Conservation (phyloP, 768 basidiomycete species). For the Lactarius quietus region DNA sequence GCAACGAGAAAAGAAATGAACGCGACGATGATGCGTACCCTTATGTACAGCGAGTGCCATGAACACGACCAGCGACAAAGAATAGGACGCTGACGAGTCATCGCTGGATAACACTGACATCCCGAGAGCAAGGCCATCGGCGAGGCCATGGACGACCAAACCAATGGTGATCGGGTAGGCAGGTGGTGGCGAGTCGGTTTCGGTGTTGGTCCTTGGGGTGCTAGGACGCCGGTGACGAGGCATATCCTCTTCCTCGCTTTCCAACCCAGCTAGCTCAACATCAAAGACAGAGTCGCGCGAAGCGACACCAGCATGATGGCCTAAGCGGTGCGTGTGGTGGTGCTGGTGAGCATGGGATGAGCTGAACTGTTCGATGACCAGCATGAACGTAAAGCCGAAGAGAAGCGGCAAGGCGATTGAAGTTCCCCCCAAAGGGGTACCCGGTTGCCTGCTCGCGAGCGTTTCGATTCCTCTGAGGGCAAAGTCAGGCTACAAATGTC, state of each 20-base stretch:
- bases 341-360: slow-evolving; percentile 50
- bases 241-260: slow-evolving; percentile 38
- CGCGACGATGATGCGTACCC: slow-evolving; percentile 40
- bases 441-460: slow-evolving; percentile 36
- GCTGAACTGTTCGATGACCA: slow-evolving; percentile 62
- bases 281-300: slow-evolving; percentile 50
- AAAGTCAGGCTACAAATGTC: background rate
- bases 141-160: slow-evolving; percentile 80
- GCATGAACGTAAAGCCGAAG: slow-evolving; percentile 59
- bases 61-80: slow-evolving; percentile 81
- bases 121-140: slow-evolving; percentile 91
- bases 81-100: slow-evolving; percentile 35
- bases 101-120: slow-evolving; percentile 54
- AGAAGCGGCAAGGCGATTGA: slow-evolving; percentile 63
- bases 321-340: slow-evolving; percentile 32
- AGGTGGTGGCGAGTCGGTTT: slow-evolving; percentile 32
- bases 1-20: background rate
- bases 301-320: slow-evolving; percentile 22
- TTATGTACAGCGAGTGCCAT: slow-evolving; percentile 91
- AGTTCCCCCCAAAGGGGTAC: slow-evolving; percentile 40
- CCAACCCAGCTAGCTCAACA: slow-evolving; percentile 58
- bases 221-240: slow-evolving; percentile 23
- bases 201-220: slow-evolving; percentile 3
- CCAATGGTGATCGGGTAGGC: slow-evolving; percentile 81
- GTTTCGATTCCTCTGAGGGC: slow-evolving; percentile 66